Percentiles rank a stretch among this genome's conserved stretches.
Evolutionary conservation across 176 grass and related monocot species (phyloP).

Genomic region (Elaeis guineensis): DNA sequence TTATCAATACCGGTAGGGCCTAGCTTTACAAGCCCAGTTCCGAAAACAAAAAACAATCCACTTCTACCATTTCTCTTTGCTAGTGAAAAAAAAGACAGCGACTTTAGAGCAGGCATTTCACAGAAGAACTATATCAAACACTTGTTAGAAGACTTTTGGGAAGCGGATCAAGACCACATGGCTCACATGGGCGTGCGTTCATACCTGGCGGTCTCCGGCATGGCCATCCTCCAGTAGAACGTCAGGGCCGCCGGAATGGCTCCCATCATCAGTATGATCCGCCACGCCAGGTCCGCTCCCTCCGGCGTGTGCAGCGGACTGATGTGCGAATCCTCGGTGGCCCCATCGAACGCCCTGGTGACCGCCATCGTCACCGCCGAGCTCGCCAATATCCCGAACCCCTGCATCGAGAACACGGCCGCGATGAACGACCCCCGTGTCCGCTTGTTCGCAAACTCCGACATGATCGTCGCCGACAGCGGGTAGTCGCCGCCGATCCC

Average conservation of each 20-base stretch:
- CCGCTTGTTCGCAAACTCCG: conserved; percentile 60
- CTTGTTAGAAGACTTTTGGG: too few relatives aligned
- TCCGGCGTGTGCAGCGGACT: conserved; percentile 11
- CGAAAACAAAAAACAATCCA: too few relatives aligned
- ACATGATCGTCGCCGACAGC: conserved; percentile 84
- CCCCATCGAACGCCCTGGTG: conserved; percentile 33
- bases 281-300: conserved; percentile 27
- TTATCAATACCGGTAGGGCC: too few relatives aligned
- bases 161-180: too few relatives aligned
- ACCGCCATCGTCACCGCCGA: conserved; percentile 65
- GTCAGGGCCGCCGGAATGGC: conserved; percentile 29
- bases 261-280: conserved; percentile 37
- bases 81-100: too few relatives aligned
- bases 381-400: conserved; percentile 67
- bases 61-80: too few relatives aligned
- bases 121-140: too few relatives aligned
- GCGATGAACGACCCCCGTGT: conserved; percentile 64
- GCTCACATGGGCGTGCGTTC: background rate
- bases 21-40: too few relatives aligned
- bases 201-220: conserved; percentile 43
- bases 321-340: conserved; percentile 1
- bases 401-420: conserved; percentile 88
- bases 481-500: conserved; percentile 82
- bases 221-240: conserved; percentile 33
- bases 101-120: too few relatives aligned